phyloP scores from a whole-genome alignment of 306 rosid species.

The Prunus kanzakura region DNA sequence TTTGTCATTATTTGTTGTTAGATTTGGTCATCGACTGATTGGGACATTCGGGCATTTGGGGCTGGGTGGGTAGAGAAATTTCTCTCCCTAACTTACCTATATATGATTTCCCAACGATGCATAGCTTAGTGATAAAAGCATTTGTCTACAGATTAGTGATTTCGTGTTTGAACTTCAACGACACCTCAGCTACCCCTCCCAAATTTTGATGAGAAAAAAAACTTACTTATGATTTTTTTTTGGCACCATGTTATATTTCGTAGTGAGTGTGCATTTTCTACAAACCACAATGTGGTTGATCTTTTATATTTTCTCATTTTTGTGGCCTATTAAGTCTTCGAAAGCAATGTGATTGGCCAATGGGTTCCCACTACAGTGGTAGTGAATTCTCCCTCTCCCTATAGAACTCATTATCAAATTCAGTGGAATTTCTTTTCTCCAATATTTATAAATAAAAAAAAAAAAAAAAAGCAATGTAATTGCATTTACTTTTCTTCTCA shows the following conservation, averaged over 20 bases:
- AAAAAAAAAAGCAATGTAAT: neutral
- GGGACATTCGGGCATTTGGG: neutral
- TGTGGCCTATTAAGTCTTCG: too few species aligned
- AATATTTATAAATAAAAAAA: too few species aligned
- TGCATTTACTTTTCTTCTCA: neutral
- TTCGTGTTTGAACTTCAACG: too few species aligned
- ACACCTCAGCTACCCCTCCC: too few species aligned
- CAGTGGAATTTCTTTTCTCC: too few species aligned
- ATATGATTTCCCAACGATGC: neutral
- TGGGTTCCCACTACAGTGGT: too few species aligned
- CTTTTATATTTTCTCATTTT: neutral
- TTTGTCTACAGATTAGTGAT: too few species aligned
- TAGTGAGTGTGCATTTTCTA: neutral
- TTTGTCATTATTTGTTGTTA: neutral
- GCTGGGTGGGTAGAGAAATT: neutral
- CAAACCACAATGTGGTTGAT: neutral
- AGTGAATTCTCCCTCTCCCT: too few species aligned
- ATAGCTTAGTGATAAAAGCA: too few species aligned
- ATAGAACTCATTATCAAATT: accelerated
- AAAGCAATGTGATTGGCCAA: neutral
- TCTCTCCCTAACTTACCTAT: neutral
- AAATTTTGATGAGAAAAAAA: accelerated
- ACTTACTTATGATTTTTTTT: too few species aligned
- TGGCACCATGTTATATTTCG: too few species aligned
- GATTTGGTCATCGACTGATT: neutral